A percentile compares a stretch with the other conserved stretches of the same genome.
Conservation (phyloP, 148 eudicot genomes). For the Polygonum maritimum region DNA sequence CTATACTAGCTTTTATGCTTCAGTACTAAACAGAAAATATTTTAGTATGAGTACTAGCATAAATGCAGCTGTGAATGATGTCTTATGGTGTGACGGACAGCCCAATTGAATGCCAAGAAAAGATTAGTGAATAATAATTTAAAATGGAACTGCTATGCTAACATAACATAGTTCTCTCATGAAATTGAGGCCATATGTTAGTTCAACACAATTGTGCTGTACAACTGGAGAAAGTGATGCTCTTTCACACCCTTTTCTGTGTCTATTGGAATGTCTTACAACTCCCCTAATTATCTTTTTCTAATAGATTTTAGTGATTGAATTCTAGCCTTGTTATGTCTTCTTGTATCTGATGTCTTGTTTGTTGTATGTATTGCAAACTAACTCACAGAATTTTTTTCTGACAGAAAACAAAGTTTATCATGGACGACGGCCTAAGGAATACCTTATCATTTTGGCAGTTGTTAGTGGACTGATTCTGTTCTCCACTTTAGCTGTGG, state of each 20-base stretch:
- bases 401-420: constrained; percentile 47
- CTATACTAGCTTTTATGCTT: background rate
- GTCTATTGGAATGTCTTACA: background rate
- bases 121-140: background rate
- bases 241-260: background rate
- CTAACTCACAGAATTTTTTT: background rate
- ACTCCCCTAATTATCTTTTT: background rate
- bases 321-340: background rate
- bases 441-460: constrained; percentile 69
- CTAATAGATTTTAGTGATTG: background rate
- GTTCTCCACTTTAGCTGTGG: constrained; percentile 56
- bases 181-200: background rate
- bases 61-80: background rate
- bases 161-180: background rate
- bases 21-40: background rate
- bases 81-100: background rate
- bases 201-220: background rate
- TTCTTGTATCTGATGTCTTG: background rate
- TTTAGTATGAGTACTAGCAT: background rate
- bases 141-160: background rate
- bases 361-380: background rate
- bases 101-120: background rate
- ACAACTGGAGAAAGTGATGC: background rate
- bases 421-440: constrained; percentile 61
- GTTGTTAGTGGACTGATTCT: constrained; percentile 74